phyloP scores from a whole-genome alignment of 768 basidiomycete species.

The Tricholoma saponaceum region DNA sequence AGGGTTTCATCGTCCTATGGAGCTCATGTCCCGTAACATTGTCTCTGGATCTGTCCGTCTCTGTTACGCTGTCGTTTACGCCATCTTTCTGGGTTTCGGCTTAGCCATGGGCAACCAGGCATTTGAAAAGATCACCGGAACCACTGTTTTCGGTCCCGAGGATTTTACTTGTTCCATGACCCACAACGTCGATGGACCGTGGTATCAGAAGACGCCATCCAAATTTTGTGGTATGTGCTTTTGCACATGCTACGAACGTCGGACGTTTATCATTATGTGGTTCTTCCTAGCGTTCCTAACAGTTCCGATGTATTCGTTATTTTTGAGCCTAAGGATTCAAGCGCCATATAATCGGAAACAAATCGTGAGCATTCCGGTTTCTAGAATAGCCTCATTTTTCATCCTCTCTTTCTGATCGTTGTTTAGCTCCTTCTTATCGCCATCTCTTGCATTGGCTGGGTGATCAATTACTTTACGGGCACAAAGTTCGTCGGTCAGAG shows the following conservation, averaged over 20 bases:
- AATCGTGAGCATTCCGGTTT: constrained; percentile 34
- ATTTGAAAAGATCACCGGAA: constrained; percentile 53
- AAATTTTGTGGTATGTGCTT: constrained; percentile 62
- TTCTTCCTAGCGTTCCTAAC: constrained; percentile 53
- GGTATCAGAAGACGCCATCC: constrained; percentile 73
- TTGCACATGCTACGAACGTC: not conserved
- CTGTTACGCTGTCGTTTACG: constrained; percentile 76
- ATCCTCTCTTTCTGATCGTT: not conserved
- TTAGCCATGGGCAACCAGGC: constrained; percentile 75
- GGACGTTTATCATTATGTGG: not conserved
- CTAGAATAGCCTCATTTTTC: not conserved
- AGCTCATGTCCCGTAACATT: constrained; percentile 77
- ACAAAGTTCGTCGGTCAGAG: constrained; percentile 59
- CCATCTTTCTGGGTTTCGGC: constrained; percentile 77
- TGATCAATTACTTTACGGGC: constrained; percentile 69
- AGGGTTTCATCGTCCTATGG: constrained; percentile 70
- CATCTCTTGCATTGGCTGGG: constrained; percentile 72
- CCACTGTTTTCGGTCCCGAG: constrained; percentile 40
- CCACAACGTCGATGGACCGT: constrained; percentile 55
- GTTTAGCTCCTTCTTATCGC: constrained; percentile 37
- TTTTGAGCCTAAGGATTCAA: constrained; percentile 62
- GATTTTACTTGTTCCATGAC: constrained; percentile 60
- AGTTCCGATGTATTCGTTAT: constrained; percentile 66
- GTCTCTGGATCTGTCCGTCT: constrained; percentile 82
- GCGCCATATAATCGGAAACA: constrained; percentile 56